A percentile compares a stretch with the other conserved stretches of the same genome.
These are phyloP conservation scores for Erysiphe neolycopersici DNA, from an alignment of 2,329 filamentous ascomycete species.

Conservation along the genomic window DNA sequence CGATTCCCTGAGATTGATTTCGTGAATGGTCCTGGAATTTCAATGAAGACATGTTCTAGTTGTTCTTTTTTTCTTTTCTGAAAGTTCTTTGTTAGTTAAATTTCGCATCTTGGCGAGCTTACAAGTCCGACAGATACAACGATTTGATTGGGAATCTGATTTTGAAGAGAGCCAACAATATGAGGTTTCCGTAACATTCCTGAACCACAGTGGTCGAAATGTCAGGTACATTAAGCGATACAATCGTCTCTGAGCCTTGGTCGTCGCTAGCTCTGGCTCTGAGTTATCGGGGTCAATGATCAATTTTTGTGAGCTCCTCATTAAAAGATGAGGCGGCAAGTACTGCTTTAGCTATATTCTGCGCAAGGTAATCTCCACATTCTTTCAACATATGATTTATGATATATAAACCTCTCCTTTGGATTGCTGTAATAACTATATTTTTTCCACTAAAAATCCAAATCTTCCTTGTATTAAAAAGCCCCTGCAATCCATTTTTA, in stretches of 20 bases:
- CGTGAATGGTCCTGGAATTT: background rate
- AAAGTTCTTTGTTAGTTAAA: background rate
- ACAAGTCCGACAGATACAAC: background rate
- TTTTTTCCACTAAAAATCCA: background rate
- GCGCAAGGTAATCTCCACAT: background rate
- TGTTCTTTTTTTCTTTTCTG: background rate
- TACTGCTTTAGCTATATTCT: background rate
- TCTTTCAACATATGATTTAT: background rate
- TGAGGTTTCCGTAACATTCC: background rate
- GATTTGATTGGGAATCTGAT: background rate
- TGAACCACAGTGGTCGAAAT: slow-evolving; percentile 1
- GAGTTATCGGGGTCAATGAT: background rate
- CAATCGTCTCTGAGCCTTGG: background rate
- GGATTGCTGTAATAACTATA: background rate
- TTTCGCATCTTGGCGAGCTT: background rate
- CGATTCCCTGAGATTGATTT: no score
- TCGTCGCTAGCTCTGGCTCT: background rate
- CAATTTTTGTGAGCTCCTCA: background rate
- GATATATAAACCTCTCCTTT: background rate
- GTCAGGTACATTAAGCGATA: background rate
- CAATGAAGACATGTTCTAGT: background rate
- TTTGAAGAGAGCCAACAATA: background rate
- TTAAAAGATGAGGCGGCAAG: background rate
- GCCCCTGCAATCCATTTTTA: background rate
- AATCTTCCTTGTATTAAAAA: background rate